These are phyloP conservation scores for Leccinum uliginosum DNA, from an alignment of 768 basidiomycete species.

Conservation along the genomic window DNA sequence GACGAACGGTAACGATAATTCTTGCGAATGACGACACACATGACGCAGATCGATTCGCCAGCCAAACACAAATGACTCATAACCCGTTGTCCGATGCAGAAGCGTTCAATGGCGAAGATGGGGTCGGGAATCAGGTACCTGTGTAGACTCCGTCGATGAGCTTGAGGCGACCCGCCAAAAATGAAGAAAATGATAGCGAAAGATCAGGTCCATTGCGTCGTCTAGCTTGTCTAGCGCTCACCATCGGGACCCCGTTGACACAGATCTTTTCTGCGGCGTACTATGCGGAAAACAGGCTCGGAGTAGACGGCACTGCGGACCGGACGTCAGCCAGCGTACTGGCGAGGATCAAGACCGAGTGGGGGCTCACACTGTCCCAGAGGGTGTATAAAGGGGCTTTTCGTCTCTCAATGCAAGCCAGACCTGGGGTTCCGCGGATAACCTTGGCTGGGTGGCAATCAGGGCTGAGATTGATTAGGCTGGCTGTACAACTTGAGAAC, in stretches of 20 bases:
- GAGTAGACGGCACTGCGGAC: constrained; percentile 11
- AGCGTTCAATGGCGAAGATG: constrained; percentile 64
- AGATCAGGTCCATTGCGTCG: neutral
- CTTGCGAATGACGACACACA: neutral
- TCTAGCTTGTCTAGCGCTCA: constrained; percentile 5
- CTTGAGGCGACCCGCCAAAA: constrained; percentile 42
- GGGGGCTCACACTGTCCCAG: constrained; percentile 24
- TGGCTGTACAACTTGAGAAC: constrained; percentile 18
- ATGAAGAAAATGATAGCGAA: neutral
- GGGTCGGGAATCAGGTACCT: constrained; percentile 55
- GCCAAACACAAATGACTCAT: neutral
- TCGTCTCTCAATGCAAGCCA: constrained; percentile 24
- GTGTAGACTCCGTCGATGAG: constrained; percentile 52
- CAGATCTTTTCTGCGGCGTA: constrained; percentile 34
- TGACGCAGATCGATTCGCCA: neutral
- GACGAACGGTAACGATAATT: neutral
- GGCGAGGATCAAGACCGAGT: neutral
- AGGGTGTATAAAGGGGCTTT: constrained; percentile 53
- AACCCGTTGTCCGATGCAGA: constrained; percentile 53
- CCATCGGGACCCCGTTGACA: constrained; percentile 40
- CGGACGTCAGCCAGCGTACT: neutral
- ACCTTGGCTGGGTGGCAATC: constrained; percentile 8
- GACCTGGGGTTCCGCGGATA: constrained; percentile 11
- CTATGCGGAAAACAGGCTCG: constrained; percentile 30
- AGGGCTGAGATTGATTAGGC: constrained; percentile 18